Base-by-base conservation (phyloP, 1,139 yeast species). In the Sugiyamaella japonica region DNA sequence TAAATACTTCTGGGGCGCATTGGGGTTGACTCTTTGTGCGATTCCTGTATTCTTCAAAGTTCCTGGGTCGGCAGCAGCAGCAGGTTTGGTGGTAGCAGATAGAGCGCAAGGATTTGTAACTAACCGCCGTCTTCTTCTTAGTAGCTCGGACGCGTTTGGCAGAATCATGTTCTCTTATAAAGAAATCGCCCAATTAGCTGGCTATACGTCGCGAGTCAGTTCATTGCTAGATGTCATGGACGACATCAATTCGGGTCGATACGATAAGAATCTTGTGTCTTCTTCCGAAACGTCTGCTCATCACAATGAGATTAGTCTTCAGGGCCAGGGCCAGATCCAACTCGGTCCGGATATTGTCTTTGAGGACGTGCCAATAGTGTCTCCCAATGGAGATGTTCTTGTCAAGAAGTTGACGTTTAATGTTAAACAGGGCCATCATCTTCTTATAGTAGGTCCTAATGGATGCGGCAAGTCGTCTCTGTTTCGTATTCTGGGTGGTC, bases 1-100 rank as follows among this genome's bases (percentile, higher is more conserved):
- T 58, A 91, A 91, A 70, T 91, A 91, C 70, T 82, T 90, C 54
- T 87, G 97, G 95, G 97, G 98, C 58, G 97, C 97, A 2, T 89
- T 95, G 45, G 97, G 98, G 6, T 78, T 91, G 59, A 83, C 85
- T 0, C 76, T 91, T 52, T 91, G 97, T 73, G 85, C 96, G 1
- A 85, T 93, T 3, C 97, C 97, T 2, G 89, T 90, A 1, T 91
- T 91, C 66, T 82, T 88, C 61, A 79, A 80, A 58, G 83, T 84
- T 56, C 83, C 83, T 7, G 84, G 78, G 55, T 54, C 62, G 13
- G 57, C 57, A 13, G 56, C 57, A 15, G 56, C 60, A 7, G 56
- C 57, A 15, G 56, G 60, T 7, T 55, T 58, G 20, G 64, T 61
- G n/a, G 64, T 60, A 6, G 66, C 70, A 2, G 68, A 69, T 48